phyloP scores from a whole-genome alignment of 78 protist genomes.

The Dictyostelium brefeldianum region DNA sequence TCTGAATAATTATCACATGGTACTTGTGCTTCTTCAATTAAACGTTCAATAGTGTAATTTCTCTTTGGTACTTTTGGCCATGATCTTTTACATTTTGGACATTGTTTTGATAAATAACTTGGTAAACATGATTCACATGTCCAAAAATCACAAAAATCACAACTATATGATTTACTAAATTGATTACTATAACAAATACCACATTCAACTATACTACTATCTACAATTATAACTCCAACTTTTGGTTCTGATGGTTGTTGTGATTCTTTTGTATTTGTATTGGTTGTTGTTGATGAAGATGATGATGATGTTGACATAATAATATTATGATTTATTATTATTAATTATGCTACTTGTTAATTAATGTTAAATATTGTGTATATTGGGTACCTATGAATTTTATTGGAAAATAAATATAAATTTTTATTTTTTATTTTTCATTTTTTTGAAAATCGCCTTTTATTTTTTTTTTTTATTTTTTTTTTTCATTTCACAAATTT shows the following conservation, averaged over 20 bases:
- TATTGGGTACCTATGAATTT: too few species aligned
- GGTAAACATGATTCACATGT: conserved; percentile 64
- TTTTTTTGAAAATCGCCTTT: too few species aligned
- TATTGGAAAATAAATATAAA: too few species aligned
- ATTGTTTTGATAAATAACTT: not conserved
- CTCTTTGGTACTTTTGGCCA: conserved; percentile 76
- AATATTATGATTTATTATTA: too few species aligned
- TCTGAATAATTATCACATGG: conserved; percentile 32
- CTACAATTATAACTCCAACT: conserved; percentile 16
- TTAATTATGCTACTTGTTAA: too few species aligned
- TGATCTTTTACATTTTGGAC: conserved; percentile 72
- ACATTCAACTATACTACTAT: conserved; percentile 61
- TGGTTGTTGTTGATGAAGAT: not conserved
- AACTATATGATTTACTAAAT: conserved; percentile 59
- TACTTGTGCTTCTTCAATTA: conserved; percentile 50
- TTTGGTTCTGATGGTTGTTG: not conserved
- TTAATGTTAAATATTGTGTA: too few species aligned
- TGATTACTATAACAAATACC: conserved; percentile 49
- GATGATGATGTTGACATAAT: too few species aligned
- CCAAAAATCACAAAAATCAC: conserved; percentile 79
- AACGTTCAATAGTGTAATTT: conserved; percentile 52
- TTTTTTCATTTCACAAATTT: too few species aligned
- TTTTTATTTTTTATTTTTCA: too few species aligned
- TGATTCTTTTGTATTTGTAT: too few species aligned
- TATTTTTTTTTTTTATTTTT: too few species aligned